Base-by-base conservation (phyloP, 2,329 filamentous ascomycete genomes). In the Thelonectria discophora region DNA sequence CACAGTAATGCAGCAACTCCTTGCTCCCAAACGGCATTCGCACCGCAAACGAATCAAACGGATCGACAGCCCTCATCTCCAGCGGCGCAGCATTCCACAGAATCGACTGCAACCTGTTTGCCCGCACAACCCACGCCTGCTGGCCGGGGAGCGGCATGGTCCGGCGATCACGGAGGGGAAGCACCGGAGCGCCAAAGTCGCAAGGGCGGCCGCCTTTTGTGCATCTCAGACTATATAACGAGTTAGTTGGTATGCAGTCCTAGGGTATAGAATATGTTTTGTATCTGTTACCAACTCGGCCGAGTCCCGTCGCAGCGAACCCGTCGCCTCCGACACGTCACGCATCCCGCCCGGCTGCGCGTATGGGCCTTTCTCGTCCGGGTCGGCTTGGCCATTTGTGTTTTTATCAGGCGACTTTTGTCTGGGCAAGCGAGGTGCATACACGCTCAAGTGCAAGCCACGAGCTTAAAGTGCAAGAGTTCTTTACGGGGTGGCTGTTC, bases 101-200 rank as follows among this genome's bases (percentile, higher is more conserved):
- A 18, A 52, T 37, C 6, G 10, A 10, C 4, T 56, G 50, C 1
- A 42, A 10, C 6, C 21, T 5, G 17, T 20, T 17, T 9, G 55
- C 30, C 11, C 37, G 21, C 11, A 68, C 10, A 1, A 51, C 11
- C 69, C 69, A 72, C 3, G 69, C 68, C 3, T 71, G 69, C 39
- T 72, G 57, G 3, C 69, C 69, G 0, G 69, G 69, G 1, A 71
- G 60, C 18, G 51, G 59, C 8, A 37, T 17, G 5, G 65, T 58
- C 1, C 64, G 64, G 3, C 68, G 69, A 17, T 72, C 69, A 27
- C 68, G 67, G 7, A 72, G 68, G 5, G 69, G 69, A 5, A 72
- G 18, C 13, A 27, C 47, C 6, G 63, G 52, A 7, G 48, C 45
- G 17, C 47, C 43, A 20, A 66, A 72, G 18, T 72, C 67, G 18